These are phyloP conservation scores for Hymenoscyphus linearis DNA, from an alignment of 2,329 filamentous ascomycete species.

Conservation along the genomic window DNA sequence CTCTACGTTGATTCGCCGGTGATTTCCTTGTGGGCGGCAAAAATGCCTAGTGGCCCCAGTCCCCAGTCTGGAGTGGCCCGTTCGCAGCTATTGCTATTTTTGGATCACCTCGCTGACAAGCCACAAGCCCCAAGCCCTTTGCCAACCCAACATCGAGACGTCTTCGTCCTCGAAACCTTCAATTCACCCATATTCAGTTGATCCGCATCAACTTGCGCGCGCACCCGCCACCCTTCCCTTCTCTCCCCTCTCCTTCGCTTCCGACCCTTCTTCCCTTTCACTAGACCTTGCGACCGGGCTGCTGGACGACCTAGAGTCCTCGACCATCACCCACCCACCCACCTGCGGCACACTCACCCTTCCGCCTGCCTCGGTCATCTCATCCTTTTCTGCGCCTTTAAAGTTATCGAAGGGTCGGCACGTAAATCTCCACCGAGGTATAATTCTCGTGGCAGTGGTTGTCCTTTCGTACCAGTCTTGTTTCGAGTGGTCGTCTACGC, in stretches of 20 bases:
- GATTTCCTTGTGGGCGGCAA: background rate
- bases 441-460: constrained; percentile 24
- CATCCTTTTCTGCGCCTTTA: constrained; percentile 8
- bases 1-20: background rate
- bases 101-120: background rate
- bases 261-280: constrained; percentile 6
- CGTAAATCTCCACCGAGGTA: constrained; percentile 5
- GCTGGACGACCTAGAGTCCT: constrained; percentile 6
- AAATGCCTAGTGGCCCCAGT: background rate
- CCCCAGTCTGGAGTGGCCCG: no score
- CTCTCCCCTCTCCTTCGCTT: constrained; percentile 10
- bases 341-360: background rate
- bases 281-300: constrained; percentile 10
- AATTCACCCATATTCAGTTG: constrained; percentile 4
- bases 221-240: constrained; percentile 5
- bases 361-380: background rate
- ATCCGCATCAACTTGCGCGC: constrained; percentile 12
- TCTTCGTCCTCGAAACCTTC: constrained; percentile 13
- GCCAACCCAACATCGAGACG: constrained; percentile 15
- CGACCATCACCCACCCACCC: no score
- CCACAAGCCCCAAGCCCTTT: constrained; percentile 3
- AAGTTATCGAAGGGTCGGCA: constrained; percentile 16
- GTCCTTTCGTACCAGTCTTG: constrained; percentile 5
- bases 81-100: background rate
- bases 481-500: constrained; percentile 8